Evolutionary conservation across 805 yeast species (phyloP).

Genomic region (Schwanniomyces sp.): DNA sequence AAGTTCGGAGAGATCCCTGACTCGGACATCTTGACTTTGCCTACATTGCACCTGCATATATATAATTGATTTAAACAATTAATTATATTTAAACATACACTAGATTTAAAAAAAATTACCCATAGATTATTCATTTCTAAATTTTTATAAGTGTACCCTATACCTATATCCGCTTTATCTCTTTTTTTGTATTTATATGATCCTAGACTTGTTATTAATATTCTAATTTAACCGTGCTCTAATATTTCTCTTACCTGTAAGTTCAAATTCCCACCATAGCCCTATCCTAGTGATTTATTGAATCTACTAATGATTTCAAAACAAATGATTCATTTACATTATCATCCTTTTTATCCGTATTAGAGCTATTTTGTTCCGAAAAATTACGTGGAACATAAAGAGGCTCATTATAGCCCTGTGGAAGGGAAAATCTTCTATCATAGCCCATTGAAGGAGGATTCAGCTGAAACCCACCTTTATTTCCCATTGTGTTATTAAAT

Average conservation of each 20-base stretch:
- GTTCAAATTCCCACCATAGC: neutral
- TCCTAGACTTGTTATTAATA: neutral
- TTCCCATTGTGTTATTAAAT: neutral
- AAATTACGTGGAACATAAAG: conserved; percentile 10
- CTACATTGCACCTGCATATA: too few species aligned
- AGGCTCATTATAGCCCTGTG: neutral
- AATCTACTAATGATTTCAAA: conserved; percentile 41
- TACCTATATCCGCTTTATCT: neutral
- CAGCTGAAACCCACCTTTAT: conserved; percentile 2
- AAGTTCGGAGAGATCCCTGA: too few species aligned
- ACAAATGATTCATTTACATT: conserved; percentile 24
- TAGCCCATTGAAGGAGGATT: neutral
- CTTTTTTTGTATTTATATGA: neutral
- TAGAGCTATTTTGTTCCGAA: conserved; percentile 2
- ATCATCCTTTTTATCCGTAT: conserved; percentile 2
- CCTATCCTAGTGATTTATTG: conserved; percentile 29
- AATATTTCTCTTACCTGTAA: neutral
- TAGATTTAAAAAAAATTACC: neutral
- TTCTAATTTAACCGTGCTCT: neutral
- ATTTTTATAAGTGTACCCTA: neutral
- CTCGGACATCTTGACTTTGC: too few species aligned
- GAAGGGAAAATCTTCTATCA: conserved; percentile 5
- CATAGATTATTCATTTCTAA: neutral
- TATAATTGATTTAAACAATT: too few species aligned
- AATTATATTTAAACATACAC: neutral